Percentiles rank a stretch among this genome's conserved stretches.
Evolutionary conservation across 148 eudicot genomes (phyloP).

Genomic region (Rhododendron vialii): DNA sequence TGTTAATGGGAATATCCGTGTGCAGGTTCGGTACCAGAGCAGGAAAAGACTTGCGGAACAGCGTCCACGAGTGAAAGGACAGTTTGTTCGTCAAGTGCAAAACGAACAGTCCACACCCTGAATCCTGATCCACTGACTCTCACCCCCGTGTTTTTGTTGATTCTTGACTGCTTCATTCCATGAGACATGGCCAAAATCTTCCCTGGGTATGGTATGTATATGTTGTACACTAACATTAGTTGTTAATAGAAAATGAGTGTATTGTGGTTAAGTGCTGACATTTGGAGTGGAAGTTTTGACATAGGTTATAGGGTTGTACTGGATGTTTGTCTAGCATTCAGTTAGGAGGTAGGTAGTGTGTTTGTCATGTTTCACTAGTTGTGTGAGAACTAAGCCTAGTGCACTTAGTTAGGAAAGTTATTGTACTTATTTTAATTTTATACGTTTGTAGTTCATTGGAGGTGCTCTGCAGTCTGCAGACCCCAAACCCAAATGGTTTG

Average conservation of each 20-base stretch:
- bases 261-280: not conserved
- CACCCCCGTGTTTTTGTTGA: not conserved
- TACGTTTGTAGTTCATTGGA: constrained; percentile 7
- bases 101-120: constrained; percentile 36
- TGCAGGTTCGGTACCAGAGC: constrained; percentile 87
- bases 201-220: not conserved
- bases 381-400: not conserved
- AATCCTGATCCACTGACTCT: not conserved
- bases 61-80: constrained; percentile 93
- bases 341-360: not conserved
- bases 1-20: constrained; percentile 10
- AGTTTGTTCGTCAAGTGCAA: constrained; percentile 81
- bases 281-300: not conserved
- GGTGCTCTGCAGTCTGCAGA: not conserved
- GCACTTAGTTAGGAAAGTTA: not conserved
- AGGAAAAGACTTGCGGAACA: constrained; percentile 90
- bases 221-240: not conserved
- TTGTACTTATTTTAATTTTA: not conserved
- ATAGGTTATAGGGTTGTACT: not conserved
- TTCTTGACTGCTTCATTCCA: not conserved
- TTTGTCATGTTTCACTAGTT: not conserved
- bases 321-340: not conserved
- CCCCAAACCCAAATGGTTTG: not conserved
- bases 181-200: not conserved
- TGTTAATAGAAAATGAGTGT: not conserved